A percentile compares a stretch with the other conserved stretches of the same genome.
These are phyloP conservation scores for Takashimella tepidaria DNA, from an alignment of 1,284 basidiomycete species.

Conservation along the genomic window DNA sequence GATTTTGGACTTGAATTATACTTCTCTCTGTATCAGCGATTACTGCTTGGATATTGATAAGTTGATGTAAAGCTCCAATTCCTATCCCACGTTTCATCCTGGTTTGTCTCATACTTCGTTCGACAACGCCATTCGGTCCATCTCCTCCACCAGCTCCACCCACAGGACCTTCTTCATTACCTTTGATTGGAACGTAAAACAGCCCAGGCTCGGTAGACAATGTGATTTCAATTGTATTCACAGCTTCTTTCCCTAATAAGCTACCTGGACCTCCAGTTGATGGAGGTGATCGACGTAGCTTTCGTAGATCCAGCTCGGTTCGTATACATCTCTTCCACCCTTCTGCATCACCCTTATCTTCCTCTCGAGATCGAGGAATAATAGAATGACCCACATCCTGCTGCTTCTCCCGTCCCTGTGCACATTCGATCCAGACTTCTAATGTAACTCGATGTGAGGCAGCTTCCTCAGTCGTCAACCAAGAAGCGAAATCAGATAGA, in stretches of 20 bases:
- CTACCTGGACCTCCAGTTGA: slow-evolving; percentile 6
- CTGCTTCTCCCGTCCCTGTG: too few relatives aligned
- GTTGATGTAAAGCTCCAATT: slow-evolving; percentile 43
- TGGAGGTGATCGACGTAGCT: slow-evolving; percentile 13
- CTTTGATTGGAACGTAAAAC: slow-evolving; percentile 20
- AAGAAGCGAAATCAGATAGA: slow-evolving; percentile 41
- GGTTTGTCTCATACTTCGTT: slow-evolving; percentile 44
- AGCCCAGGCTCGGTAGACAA: slow-evolving; percentile 23
- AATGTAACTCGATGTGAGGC: slow-evolving; percentile 26
- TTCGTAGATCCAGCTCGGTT: slow-evolving; percentile 19
- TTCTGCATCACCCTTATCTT: background rate
- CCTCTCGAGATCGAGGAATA: slow-evolving; percentile 4
- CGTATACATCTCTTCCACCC: too few relatives aligned
- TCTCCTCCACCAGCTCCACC: too few relatives aligned
- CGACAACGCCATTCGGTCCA: slow-evolving; percentile 24
- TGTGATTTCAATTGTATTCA: slow-evolving; percentile 35
- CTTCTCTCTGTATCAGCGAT: slow-evolving; percentile 63
- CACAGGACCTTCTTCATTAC: slow-evolving; percentile 4
- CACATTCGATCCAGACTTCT: slow-evolving; percentile 40
- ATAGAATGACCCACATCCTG: too few relatives aligned
- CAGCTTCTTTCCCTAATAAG: too few relatives aligned
- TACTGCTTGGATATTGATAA: slow-evolving; percentile 63
- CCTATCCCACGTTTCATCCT: slow-evolving; percentile 45
- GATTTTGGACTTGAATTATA: slow-evolving; percentile 54
- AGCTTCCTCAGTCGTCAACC: slow-evolving; percentile 28